Percentiles rank a stretch among this genome's conserved stretches.
phyloP scores from a whole-genome alignment of 2,329 filamentous ascomycete species.

The Alternaria gaisen region DNA sequence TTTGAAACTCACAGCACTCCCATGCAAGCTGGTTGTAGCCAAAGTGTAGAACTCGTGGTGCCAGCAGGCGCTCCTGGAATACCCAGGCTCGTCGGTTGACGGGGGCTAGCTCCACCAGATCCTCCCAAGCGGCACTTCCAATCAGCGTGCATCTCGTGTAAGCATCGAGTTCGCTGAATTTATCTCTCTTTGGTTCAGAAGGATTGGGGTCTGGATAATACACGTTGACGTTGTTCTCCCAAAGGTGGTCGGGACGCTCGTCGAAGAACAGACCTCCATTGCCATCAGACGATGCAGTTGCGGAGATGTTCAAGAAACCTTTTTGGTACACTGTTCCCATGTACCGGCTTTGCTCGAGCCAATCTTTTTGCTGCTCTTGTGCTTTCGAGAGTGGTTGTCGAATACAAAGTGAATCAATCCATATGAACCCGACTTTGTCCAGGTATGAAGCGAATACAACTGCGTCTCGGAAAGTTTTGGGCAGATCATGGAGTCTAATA shows the following conservation, averaged over 20 bases:
- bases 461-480: conserved; percentile 24
- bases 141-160: conserved; percentile 15
- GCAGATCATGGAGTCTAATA: conserved; percentile 14
- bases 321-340: conserved; percentile 29
- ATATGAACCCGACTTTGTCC: conserved; percentile 20
- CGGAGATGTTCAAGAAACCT: conserved; percentile 35
- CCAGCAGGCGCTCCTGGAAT: conserved; percentile 33
- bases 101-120: conserved; percentile 21
- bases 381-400: not conserved
- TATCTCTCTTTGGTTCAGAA: not conserved
- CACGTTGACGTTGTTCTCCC: conserved; percentile 24
- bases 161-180: not conserved
- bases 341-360: conserved; percentile 21
- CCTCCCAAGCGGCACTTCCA: conserved; percentile 21
- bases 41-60: conserved; percentile 34
- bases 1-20: conserved; percentile 28
- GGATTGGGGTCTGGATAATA: not conserved
- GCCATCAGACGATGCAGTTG: conserved; percentile 27
- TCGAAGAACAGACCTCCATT: conserved; percentile 25
- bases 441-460: conserved; percentile 16
- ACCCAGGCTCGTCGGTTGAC: conserved; percentile 37
- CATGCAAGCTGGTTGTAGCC: conserved; percentile 28
- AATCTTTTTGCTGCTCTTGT: conserved; percentile 19
- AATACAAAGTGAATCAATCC: conserved; percentile 28
- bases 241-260: conserved; percentile 1